phyloP scores from a whole-genome alignment of 2,329 filamentous ascomycete species.

The Sclerotinia borealis region DNA sequence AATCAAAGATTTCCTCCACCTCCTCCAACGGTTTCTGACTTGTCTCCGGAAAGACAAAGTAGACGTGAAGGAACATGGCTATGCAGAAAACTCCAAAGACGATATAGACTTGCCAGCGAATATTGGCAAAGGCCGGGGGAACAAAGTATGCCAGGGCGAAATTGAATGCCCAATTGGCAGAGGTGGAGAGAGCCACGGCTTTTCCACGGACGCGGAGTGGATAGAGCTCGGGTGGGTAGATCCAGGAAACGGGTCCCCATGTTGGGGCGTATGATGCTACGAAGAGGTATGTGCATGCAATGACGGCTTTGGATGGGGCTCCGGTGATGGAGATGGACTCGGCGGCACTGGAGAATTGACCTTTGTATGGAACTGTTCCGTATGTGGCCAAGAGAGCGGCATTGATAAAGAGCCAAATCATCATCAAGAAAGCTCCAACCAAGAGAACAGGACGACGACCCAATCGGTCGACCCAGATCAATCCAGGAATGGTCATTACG shows the following conservation, averaged over 20 bases:
- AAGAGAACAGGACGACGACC: conserved; percentile 65
- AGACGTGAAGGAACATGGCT: conserved; percentile 44
- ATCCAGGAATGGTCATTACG: conserved; percentile 67
- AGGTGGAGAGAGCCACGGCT: conserved; percentile 47
- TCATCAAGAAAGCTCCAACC: conserved; percentile 41
- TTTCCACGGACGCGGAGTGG: conserved; percentile 46
- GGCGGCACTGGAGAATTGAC: conserved; percentile 36
- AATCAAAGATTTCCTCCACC: conserved; percentile 42
- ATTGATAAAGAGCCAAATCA: conserved; percentile 40
- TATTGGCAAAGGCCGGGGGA: conserved; percentile 40
- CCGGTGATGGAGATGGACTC: conserved; percentile 46
- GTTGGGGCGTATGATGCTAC: conserved; percentile 49
- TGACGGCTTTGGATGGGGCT: conserved; percentile 48
- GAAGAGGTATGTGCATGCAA: conserved; percentile 61
- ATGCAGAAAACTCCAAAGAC: conserved; percentile 48
- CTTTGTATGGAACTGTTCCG: conserved; percentile 32
- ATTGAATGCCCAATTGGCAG: conserved; percentile 46
- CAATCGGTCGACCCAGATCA: conserved; percentile 70
- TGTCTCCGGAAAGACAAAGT: conserved; percentile 53
- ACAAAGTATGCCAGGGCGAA: conserved; percentile 45
- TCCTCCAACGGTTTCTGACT: conserved; percentile 50
- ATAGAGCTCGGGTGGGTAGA: conserved; percentile 45
- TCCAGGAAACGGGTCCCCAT: conserved; percentile 46
- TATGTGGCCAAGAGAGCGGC: conserved; percentile 42
- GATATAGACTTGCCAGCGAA: conserved; percentile 47